Evolutionary conservation across 257 asterid species (phyloP), one percentile per base, ranked within the genome.

Genomic region (Hygrophila difformis): DNA sequence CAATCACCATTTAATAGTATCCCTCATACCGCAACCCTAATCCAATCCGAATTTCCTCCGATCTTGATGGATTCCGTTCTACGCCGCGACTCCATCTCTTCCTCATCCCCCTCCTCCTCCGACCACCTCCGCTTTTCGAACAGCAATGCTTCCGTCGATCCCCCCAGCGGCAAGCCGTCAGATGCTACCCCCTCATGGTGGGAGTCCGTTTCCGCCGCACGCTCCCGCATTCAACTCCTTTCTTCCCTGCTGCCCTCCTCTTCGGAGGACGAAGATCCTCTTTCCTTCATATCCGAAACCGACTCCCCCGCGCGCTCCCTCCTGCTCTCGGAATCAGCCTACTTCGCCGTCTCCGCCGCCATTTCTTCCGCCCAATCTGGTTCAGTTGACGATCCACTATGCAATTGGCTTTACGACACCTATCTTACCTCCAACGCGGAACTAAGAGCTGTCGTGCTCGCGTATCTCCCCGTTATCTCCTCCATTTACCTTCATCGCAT

Each of bases 201-300:
- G 96, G 98, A 89, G 39, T 80, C 94, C 70, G 79, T 89, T 59
- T 82, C 96, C 68, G 79, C 71, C 59, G 98, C 98, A 44, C 96
- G 98, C n/a, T 38, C 94, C 13, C 93, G 88, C 41, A 82, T 89
- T 71, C 94, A 77, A 51, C 89, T 74, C 56, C 93, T 89, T 56
- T 70, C 91, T 13, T 48, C 81, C 42, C 67, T 88, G 21, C 66
- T 88, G 28, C 86, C 87, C 47, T 37, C 56, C 14, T 39, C 62
- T 43, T 24, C 22, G 6, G 64, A 60, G 18, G 55, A 58, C 9
- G 71, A 61, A 2, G 69, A 55, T 43, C 64, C 53, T 10, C 75
- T 85, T 19, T 56, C 86, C 14, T 64, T 81, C 63, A 82, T 89
- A 36, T 92, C 88, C 31, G 93, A 85, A 71, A 82, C 96, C 55